These are phyloP conservation scores for Flaveria robusta DNA, from an alignment of 129 eudicot species.

Conservation along the genomic window DNA sequence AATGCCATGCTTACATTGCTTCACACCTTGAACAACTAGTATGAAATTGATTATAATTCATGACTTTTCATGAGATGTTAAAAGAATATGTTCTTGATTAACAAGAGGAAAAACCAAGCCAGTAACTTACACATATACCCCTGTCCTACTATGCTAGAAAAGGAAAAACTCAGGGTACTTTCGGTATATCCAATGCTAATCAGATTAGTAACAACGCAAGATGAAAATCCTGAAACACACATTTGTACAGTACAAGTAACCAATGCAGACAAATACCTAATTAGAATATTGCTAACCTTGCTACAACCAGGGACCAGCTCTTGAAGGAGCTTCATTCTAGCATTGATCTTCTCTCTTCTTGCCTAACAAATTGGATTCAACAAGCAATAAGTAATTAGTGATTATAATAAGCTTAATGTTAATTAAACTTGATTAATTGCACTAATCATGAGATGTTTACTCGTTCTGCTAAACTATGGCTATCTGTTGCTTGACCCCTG, in stretches of 20 bases:
- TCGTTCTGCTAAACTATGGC: slow-evolving; percentile 99
- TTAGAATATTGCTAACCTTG: slow-evolving; percentile 56
- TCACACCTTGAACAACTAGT: neutral
- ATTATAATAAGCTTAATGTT: slow-evolving; percentile 12
- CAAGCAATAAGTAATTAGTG: slow-evolving; percentile 12
- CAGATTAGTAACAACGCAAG: neutral
- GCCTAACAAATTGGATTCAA: slow-evolving; percentile 50
- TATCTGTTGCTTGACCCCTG: slow-evolving; percentile 96
- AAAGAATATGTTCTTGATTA: neutral
- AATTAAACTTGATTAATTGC: slow-evolving; percentile 27
- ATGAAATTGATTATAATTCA: neutral
- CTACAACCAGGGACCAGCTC: slow-evolving; percentile 99
- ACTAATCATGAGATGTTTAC: slow-evolving; percentile 47
- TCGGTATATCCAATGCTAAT: neutral
- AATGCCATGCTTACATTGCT: too few relatives aligned
- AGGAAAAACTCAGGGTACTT: neutral
- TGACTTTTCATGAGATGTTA: neutral
- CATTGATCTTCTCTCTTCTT: slow-evolving; percentile 98
- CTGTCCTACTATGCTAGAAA: slow-evolving; percentile 26
- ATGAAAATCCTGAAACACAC: neutral
- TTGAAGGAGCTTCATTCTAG: slow-evolving; percentile 94
- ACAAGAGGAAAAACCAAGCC: neutral
- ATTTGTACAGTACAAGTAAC: slow-evolving; percentile 35
- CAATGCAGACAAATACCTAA: slow-evolving; percentile 5
- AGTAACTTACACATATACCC: slow-evolving; percentile 1